Base-by-base conservation (phyloP, 2,329 filamentous ascomycete species). In the Colletotrichum abscissum region DNA sequence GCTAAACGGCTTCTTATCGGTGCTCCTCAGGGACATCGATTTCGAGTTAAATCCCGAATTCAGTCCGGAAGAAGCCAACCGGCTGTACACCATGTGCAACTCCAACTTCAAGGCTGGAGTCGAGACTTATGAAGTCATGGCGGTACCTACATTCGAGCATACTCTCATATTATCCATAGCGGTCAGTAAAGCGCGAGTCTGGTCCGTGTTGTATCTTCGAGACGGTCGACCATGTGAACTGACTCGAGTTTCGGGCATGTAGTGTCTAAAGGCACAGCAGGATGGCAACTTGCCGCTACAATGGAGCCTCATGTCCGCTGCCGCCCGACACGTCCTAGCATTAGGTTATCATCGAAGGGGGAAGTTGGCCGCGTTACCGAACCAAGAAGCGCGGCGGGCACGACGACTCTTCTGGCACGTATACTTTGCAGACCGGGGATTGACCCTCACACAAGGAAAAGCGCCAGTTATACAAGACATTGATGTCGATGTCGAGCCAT, bases 351-450 rank as follows among this genome's bases (percentile, higher is more conserved):
- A 77, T 22, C 55, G 76, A n/a, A 66, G 74, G 30, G 73, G 63
- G n/a, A 66, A 68, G 33, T 46, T 73, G 6, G 67, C 56, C 1
- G 58, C 73, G 5, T 12, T 76, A 11, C 33, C 72, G 1, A 46
- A 65, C 11, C 52, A 73, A 2, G 66, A 74, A 46, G 64, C 75
- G 1, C 62, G 73, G 19, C 63, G 66, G 22, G 72, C 65, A 33
- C 65, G 75, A 5, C 66, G 69, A 1, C 54, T 77, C 4, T 77
- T 77, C 42, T 77, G 76, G 76, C 75, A 76, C 52, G 63, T 76
- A 22, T 77, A 76, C 57, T 70, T 75, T 11, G 74, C 75, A 3
- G 75, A 76, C 11, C 63, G 69, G 6, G 64, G 75, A 4, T 57
- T 77, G 1, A 72, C 74, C 4, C 73, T 77, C 8, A 63, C 72